Evolutionary conservation across 805 yeast species (phyloP).

Genomic region (Candida schatavii): DNA sequence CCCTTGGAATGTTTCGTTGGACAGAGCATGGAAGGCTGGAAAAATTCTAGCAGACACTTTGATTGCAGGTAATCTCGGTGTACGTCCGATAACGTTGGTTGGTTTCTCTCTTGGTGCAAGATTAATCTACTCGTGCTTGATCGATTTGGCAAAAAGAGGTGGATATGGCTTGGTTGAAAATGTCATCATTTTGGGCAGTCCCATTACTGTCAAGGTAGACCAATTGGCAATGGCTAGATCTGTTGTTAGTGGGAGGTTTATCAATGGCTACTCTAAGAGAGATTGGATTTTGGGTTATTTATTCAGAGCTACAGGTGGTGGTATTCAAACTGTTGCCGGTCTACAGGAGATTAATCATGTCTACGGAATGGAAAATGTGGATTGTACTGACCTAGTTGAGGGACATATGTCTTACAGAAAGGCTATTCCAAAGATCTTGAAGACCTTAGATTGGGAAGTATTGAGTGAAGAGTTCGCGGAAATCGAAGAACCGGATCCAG

Average conservation of each 20-base stretch:
- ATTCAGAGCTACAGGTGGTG: conserved; percentile 95
- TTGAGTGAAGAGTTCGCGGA: conserved; percentile 89
- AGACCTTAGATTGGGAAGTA: conserved; percentile 72
- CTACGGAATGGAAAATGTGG: conserved; percentile 75
- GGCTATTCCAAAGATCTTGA: conserved; percentile 81
- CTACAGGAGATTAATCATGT: conserved; percentile 66
- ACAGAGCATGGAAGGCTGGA: conserved; percentile 97
- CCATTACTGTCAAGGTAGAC: conserved; percentile 74
- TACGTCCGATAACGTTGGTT: conserved; percentile 84
- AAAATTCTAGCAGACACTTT: conserved; percentile 86
- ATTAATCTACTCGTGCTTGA: conserved; percentile 82
- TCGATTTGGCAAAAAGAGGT: conserved; percentile 80
- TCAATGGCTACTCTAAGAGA: conserved; percentile 85
- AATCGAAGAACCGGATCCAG: conserved; percentile 94
- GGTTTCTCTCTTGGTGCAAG: conserved; percentile 95
- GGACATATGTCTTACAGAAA: conserved; percentile 98
- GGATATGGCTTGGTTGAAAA: conserved; percentile 88
- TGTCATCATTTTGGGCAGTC: conserved; percentile 85
- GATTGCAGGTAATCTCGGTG: conserved; percentile 83
- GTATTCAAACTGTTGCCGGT: conserved; percentile 88
- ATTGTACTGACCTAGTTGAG: conserved; percentile 81
- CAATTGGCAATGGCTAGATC: conserved; percentile 76
- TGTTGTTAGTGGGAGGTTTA: conserved; percentile 84
- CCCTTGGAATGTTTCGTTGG: conserved; percentile 97
- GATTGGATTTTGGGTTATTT: conserved; percentile 97